Percentiles rank a stretch among this genome's conserved stretches.
Conservation (phyloP, 2,329 filamentous ascomycete species). For the Trichophyton simii region DNA sequence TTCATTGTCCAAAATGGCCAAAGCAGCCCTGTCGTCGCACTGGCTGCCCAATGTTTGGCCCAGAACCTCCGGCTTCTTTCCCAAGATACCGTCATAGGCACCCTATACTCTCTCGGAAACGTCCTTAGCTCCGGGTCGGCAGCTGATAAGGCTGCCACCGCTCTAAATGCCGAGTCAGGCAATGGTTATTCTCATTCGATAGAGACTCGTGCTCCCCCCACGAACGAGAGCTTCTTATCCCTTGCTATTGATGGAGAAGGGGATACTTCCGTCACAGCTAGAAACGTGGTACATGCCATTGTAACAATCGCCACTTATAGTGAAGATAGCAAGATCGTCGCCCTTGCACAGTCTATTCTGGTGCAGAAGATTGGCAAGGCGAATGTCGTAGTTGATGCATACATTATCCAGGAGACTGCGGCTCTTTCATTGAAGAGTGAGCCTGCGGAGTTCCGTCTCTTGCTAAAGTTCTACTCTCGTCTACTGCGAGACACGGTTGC, state of each 20-base stretch:
- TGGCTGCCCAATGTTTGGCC: constrained; percentile 76
- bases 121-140: constrained; percentile 63
- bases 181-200: constrained; percentile 38
- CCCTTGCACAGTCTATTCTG: constrained; percentile 86
- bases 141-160: constrained; percentile 32
- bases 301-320: constrained; percentile 75
- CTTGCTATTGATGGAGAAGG: constrained; percentile 63
- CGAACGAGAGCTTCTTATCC: constrained; percentile 44
- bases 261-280: constrained; percentile 63
- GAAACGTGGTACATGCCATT: constrained; percentile 88
- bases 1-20: constrained; percentile 79
- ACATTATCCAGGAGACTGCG: constrained; percentile 73
- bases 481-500: constrained; percentile 61
- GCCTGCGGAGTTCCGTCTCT: constrained; percentile 66
- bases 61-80: constrained; percentile 70
- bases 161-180: constrained; percentile 21
- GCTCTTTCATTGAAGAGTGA: constrained; percentile 64
- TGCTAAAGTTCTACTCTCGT: constrained; percentile 72
- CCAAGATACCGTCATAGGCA: constrained; percentile 87
- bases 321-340: constrained; percentile 82
- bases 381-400: constrained; percentile 64
- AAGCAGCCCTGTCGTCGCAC: constrained; percentile 53
- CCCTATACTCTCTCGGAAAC: constrained; percentile 91
- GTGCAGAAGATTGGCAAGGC: constrained; percentile 90
- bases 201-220: constrained; percentile 24